Conservation (phyloP, 2,329 filamentous ascomycete genomes). For the Escovopsis weberi region DNA sequence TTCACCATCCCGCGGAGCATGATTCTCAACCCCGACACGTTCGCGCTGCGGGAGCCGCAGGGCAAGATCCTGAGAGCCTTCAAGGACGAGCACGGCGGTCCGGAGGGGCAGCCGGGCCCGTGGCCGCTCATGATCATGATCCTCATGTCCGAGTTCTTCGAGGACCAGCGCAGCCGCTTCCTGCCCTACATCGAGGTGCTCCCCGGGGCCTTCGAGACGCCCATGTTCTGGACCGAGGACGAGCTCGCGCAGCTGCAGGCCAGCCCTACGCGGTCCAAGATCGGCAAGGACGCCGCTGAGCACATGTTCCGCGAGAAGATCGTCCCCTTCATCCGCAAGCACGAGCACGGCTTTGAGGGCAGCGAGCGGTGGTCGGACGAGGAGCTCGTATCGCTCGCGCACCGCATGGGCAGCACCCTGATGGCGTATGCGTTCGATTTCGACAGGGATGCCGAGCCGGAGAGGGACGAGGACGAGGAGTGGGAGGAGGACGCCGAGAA, state of each 20-base stretch:
- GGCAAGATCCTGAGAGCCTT: slow-evolving; percentile 21
- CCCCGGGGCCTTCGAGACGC: slow-evolving; percentile 58
- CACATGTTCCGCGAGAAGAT: slow-evolving; percentile 45
- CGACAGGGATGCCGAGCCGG: slow-evolving; percentile 35
- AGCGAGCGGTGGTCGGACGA: slow-evolving; percentile 24
- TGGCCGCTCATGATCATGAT: slow-evolving; percentile 55
- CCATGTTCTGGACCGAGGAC: slow-evolving; percentile 72
- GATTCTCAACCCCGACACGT: slow-evolving; percentile 51
- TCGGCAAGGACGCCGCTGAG: slow-evolving; percentile 61
- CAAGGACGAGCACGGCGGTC: slow-evolving; percentile 22
- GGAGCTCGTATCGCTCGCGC: slow-evolving; percentile 40
- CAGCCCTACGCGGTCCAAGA: slow-evolving; percentile 60
- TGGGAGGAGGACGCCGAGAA: slow-evolving; percentile 48
- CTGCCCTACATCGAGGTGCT: slow-evolving; percentile 64
- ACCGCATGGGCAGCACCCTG: slow-evolving; percentile 74
- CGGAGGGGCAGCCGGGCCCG: slow-evolving; percentile 12
- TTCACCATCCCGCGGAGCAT: slow-evolving; percentile 63
- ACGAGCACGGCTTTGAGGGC: slow-evolving; percentile 29
- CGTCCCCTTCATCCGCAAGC: slow-evolving; percentile 33
- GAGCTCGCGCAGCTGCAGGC: slow-evolving; percentile 64
- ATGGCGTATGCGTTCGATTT: slow-evolving; percentile 92
- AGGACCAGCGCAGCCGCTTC: slow-evolving; percentile 50
- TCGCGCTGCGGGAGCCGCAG: slow-evolving; percentile 25
- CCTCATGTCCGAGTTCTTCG: slow-evolving; percentile 63
- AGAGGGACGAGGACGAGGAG: slow-evolving; percentile 46